These are phyloP conservation scores for Penicillium vulpinum DNA, from an alignment of 2,329 filamentous ascomycete species.

Conservation along the genomic window DNA sequence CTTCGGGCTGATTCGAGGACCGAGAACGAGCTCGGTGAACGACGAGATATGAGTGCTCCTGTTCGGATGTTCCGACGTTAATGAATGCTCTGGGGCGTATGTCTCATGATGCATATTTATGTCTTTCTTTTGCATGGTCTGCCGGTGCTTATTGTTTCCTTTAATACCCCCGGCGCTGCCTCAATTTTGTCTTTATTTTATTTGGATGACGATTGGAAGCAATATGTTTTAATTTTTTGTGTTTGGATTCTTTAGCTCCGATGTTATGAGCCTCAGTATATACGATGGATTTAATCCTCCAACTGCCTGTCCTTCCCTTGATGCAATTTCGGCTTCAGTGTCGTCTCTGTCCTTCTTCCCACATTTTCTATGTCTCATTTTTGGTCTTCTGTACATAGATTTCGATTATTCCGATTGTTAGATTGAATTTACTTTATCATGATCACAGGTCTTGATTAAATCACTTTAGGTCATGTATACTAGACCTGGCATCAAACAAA, in stretches of 20 bases:
- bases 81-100: conserved; percentile 1
- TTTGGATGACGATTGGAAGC: conserved; percentile 16
- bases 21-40: conserved; percentile 30
- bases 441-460: no score
- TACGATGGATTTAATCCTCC: conserved; percentile 3
- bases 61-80: conserved; percentile 34
- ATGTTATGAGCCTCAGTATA: conserved; percentile 12
- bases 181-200: conserved; percentile 11
- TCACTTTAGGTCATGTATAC: background rate
- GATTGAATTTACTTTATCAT: background rate
- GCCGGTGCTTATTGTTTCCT: conserved; percentile 20
- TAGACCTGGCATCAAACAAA: no score
- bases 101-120: conserved; percentile 6
- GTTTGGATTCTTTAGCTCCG: conserved; percentile 4
- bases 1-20: conserved; percentile 32
- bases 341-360: conserved; percentile 1
- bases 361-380: conserved; percentile 21
- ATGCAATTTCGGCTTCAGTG: conserved; percentile 5
- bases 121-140: conserved; percentile 15
- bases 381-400: conserved; percentile 14
- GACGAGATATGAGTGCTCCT: conserved; percentile 43
- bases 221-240: conserved; percentile 7
- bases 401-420: background rate
- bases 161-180: conserved; percentile 32
- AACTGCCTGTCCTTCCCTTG: conserved; percentile 1